These are phyloP conservation scores for Elongisporangium anandrum DNA, from an alignment of 352 stramenopile genomes.

Conservation along the genomic window DNA sequence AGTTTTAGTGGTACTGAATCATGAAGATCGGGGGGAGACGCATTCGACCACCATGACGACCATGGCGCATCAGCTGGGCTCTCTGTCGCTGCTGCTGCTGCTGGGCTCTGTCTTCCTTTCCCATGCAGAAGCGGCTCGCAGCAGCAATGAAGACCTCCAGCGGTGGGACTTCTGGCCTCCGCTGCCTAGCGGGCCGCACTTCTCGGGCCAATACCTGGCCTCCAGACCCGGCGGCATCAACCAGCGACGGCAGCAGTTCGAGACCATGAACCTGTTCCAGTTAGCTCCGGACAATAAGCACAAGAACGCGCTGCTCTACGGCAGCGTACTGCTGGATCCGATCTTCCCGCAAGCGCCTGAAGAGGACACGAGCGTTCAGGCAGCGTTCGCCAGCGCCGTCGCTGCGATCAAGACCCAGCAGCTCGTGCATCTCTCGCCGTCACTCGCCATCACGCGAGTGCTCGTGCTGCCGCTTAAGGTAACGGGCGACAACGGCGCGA, in stretches of 20 bases:
- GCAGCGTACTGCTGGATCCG: conserved; percentile 47
- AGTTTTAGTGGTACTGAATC: background rate
- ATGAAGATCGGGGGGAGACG: background rate
- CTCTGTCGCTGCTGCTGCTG: conserved; percentile 5
- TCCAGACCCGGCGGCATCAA: conserved; percentile 44
- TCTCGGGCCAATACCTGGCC: conserved; percentile 55
- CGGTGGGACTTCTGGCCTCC: conserved; percentile 73
- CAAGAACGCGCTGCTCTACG: conserved; percentile 53
- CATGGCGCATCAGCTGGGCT: background rate
- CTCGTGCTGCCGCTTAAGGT: conserved; percentile 42
- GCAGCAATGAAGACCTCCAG: conserved; percentile 12
- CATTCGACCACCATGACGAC: too few species aligned
- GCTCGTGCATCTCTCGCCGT: conserved; percentile 36
- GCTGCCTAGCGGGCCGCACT: conserved; percentile 30
- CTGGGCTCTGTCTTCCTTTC: background rate
- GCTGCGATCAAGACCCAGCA: conserved; percentile 29
- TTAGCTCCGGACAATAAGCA: conserved; percentile 13
- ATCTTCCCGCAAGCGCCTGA: conserved; percentile 19
- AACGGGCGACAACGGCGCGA: conserved; percentile 66
- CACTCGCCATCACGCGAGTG: conserved; percentile 23
- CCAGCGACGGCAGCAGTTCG: conserved; percentile 43
- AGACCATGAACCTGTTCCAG: conserved; percentile 57
- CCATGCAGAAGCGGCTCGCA: background rate
- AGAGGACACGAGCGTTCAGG: conserved; percentile 35
- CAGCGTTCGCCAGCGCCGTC: conserved; percentile 34